Evolutionary conservation across 2,329 filamentous ascomycete species (phyloP).

Genomic region (Cercospora nicotianae): DNA sequence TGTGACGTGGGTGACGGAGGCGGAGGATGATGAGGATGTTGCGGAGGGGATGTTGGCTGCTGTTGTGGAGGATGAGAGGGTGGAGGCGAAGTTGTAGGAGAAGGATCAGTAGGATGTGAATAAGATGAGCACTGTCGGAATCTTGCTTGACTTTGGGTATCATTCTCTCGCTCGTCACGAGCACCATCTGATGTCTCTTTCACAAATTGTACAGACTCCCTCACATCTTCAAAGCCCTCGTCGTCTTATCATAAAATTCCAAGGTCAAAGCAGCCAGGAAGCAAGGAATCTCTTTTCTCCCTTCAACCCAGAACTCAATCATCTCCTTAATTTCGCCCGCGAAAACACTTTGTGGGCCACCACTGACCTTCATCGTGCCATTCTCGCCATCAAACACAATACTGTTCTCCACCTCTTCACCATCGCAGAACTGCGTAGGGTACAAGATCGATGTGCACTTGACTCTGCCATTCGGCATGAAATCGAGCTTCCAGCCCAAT

Average conservation of each 20-base stretch:
- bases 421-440: slow-evolving; percentile 47
- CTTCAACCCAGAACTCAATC: slow-evolving; percentile 94
- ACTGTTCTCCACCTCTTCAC: slow-evolving; percentile 57
- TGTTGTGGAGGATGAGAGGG: slow-evolving; percentile 46
- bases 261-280: slow-evolving; percentile 88
- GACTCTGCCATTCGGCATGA: slow-evolving; percentile 96
- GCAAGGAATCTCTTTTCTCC: slow-evolving; percentile 88
- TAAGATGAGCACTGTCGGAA: too few relatives aligned
- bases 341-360: slow-evolving; percentile 83
- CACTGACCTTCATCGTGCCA: slow-evolving; percentile 96
- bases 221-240: slow-evolving; percentile 34
- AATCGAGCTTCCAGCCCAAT: slow-evolving; percentile 91
- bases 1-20: slow-evolving; percentile 54
- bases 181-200: neutral
- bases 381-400: slow-evolving; percentile 88
- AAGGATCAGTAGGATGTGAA: neutral
- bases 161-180: neutral
- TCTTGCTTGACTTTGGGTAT: too few relatives aligned
- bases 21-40: slow-evolving; percentile 57
- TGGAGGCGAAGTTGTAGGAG: slow-evolving; percentile 29
- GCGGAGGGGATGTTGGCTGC: slow-evolving; percentile 56
- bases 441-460: slow-evolving; percentile 85
- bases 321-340: slow-evolving; percentile 79
- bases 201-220: neutral
- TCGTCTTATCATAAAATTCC: slow-evolving; percentile 80